Evolutionary conservation across 1,139 yeast genomes (phyloP).

Genomic region (Lodderomyces elongisporus): DNA sequence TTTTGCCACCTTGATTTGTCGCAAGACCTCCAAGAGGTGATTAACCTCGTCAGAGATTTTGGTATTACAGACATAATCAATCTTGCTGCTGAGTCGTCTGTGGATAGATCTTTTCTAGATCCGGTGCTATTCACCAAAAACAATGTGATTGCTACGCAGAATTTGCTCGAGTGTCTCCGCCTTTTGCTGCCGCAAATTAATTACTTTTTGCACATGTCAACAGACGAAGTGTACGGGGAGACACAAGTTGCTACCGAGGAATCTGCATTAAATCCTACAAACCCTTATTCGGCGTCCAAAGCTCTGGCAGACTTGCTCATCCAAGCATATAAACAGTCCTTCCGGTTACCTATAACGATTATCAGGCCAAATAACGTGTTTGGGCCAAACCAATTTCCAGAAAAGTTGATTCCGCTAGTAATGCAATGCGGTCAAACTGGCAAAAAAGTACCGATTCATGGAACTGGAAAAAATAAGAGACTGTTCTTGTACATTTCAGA

Average conservation of each 20-base stretch:
- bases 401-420: slow-evolving; percentile 46
- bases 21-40: slow-evolving; percentile 16
- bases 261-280: slow-evolving; percentile 44
- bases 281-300: slow-evolving; percentile 58
- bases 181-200: slow-evolving; percentile 8
- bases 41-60: slow-evolving; percentile 8
- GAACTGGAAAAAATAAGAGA: slow-evolving; percentile 44
- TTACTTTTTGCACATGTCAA: slow-evolving; percentile 47
- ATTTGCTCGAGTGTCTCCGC: slow-evolving; percentile 42
- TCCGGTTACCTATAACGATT: slow-evolving; percentile 37
- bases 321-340: slow-evolving; percentile 43
- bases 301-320: slow-evolving; percentile 53
- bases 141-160: slow-evolving; percentile 48
- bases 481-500: slow-evolving; percentile 47
- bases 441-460: slow-evolving; percentile 36
- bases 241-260: slow-evolving; percentile 21
- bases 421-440: slow-evolving; percentile 13
- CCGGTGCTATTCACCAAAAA: slow-evolving; percentile 46
- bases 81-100: slow-evolving; percentile 58
- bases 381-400: slow-evolving; percentile 55
- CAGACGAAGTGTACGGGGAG: slow-evolving; percentile 59
- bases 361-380: slow-evolving; percentile 53
- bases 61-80: slow-evolving; percentile 38
- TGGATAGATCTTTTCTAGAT: slow-evolving; percentile 46
- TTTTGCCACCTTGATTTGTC: slow-evolving; percentile 37